phyloP scores from a whole-genome alignment of 805 yeast genomes.

The Diddensiella caesifluorescens region DNA sequence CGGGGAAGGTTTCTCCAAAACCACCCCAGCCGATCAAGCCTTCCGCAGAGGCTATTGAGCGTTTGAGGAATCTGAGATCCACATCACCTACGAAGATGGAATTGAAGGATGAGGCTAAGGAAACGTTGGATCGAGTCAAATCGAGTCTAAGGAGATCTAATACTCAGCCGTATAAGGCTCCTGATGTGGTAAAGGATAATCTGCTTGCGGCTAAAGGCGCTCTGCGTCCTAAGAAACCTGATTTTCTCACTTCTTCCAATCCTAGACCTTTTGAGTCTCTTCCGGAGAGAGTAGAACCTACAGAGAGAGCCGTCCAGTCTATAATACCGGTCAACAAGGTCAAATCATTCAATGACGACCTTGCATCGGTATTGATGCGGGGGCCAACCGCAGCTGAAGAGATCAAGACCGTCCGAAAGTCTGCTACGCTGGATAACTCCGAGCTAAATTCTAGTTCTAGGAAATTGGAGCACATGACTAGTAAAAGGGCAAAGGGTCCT shows the following conservation, averaged over 20 bases:
- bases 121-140: slow-evolving; percentile 18
- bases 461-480: slow-evolving; percentile 30
- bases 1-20: slow-evolving; percentile 7
- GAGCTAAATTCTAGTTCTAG: slow-evolving; percentile 8
- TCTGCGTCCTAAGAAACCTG: slow-evolving; percentile 8
- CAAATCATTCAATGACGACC: slow-evolving; percentile 11
- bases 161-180: slow-evolving; percentile 20
- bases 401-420: slow-evolving; percentile 14
- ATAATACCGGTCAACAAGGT: slow-evolving; percentile 1
- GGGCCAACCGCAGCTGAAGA: slow-evolving; percentile 13
- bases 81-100: slow-evolving; percentile 14
- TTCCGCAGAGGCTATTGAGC: slow-evolving; percentile 19
- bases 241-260: background rate
- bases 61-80: slow-evolving; percentile 17
- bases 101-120: slow-evolving; percentile 17
- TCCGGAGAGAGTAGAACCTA: slow-evolving; percentile 2
- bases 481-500: slow-evolving; percentile 36
- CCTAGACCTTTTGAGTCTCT: background rate
- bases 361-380: slow-evolving; percentile 12
- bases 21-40: slow-evolving; percentile 10
- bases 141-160: slow-evolving; percentile 19
- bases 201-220: slow-evolving; percentile 17
- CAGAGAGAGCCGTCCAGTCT: background rate
- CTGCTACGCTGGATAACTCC: slow-evolving; percentile 21
- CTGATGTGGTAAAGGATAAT: slow-evolving; percentile 18